Conservation (phyloP, 2,329 filamentous ascomycete species). For the Colletotrichum scovillei region DNA sequence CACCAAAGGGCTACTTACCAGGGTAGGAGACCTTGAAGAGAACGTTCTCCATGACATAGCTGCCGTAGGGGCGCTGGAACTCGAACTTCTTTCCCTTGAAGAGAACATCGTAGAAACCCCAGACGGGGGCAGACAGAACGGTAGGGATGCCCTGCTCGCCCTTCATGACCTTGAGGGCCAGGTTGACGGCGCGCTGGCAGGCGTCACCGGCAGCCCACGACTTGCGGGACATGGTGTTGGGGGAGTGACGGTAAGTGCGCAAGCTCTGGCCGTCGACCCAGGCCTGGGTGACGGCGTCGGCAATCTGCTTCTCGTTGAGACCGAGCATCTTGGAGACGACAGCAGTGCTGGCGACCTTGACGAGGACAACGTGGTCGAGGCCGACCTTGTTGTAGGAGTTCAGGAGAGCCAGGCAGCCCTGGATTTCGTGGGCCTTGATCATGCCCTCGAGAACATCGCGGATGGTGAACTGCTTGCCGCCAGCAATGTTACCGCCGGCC, state of each 20-base stretch:
- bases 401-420: conserved; percentile 94
- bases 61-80: conserved; percentile 96
- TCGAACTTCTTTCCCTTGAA: conserved; percentile 97
- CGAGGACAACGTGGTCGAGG: conserved; percentile 95
- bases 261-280: conserved; percentile 97
- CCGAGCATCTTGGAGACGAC: conserved; percentile 97
- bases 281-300: conserved; percentile 94
- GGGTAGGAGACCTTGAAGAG: conserved; percentile 99
- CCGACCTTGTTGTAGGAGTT: conserved; percentile 99
- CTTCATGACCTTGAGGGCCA: conserved; percentile 89
- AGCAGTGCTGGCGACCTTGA: conserved; percentile 96
- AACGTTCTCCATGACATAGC: conserved; percentile 99
- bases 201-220: conserved; percentile 99
- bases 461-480: conserved; percentile 88
- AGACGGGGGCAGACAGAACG: conserved; percentile 89
- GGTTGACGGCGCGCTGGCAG: conserved; percentile 93
- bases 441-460: conserved; percentile 94
- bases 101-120: conserved; percentile 99
- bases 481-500: conserved; percentile 81
- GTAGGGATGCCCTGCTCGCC: conserved; percentile 93
- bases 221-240: conserved; percentile 99
- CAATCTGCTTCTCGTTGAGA: conserved; percentile 88
- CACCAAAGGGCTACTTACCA: conserved; percentile 62
- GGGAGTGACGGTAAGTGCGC: conserved; percentile 95
- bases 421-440: conserved; percentile 99